These are phyloP conservation scores for Penicillium simplicissimum DNA, from an alignment of 495 filamentous ascomycete species.

Conservation along the genomic window DNA sequence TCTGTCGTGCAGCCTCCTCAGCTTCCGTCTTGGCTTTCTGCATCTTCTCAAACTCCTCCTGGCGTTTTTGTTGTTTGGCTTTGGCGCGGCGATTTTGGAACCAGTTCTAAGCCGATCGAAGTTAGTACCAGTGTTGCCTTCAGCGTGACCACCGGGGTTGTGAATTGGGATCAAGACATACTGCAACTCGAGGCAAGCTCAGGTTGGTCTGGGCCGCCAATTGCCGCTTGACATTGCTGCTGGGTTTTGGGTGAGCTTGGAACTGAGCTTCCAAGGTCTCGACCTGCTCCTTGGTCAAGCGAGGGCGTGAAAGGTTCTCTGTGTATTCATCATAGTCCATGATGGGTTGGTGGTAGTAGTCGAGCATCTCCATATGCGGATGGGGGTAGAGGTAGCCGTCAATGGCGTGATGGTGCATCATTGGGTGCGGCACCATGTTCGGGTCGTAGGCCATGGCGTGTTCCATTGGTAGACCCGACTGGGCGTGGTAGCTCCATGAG, in stretches of 20 bases:
- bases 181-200: slow-evolving; percentile 74
- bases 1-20: slow-evolving; percentile 42
- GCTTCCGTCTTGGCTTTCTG: slow-evolving; percentile 55
- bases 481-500: slow-evolving; percentile 43
- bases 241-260: slow-evolving; percentile 73
- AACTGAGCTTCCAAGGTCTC: slow-evolving; percentile 76
- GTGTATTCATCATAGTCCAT: slow-evolving; percentile 54
- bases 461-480: slow-evolving; percentile 42
- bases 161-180: slow-evolving; percentile 42
- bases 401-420: slow-evolving; percentile 46
- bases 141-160: background rate
- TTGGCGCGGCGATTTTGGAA: slow-evolving; percentile 88
- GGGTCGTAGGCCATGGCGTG: slow-evolving; percentile 44
- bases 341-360: slow-evolving; percentile 51
- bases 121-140: slow-evolving; percentile 13
- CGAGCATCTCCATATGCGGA: slow-evolving; percentile 46
- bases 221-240: slow-evolving; percentile 71
- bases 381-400: slow-evolving; percentile 48
- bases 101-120: slow-evolving; percentile 65
- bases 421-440: slow-evolving; percentile 42
- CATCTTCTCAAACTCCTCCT: slow-evolving; percentile 62
- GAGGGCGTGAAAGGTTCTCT: slow-evolving; percentile 58
- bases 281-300: slow-evolving; percentile 80
- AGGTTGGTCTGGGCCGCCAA: slow-evolving; percentile 72
- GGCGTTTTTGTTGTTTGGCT: slow-evolving; percentile 74